Conservation (phyloP, 768 basidiomycete genomes). For the Podaxis sp. region DNA sequence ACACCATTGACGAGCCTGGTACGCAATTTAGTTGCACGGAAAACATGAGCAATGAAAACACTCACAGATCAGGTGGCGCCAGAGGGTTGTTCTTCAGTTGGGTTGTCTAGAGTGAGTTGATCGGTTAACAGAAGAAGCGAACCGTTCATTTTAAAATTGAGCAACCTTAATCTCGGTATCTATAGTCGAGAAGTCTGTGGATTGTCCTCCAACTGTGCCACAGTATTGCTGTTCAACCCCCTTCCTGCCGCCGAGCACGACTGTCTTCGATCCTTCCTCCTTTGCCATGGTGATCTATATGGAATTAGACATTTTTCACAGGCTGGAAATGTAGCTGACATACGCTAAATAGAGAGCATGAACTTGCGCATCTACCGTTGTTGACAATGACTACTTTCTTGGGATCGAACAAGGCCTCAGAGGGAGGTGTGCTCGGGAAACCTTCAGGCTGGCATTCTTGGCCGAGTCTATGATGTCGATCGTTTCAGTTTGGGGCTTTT, state of each 20-base stretch:
- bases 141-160: background rate
- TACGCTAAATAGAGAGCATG: constrained; percentile 47
- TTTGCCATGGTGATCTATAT: constrained; percentile 58
- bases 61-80: constrained; percentile 65
- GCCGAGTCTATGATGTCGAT: constrained; percentile 35
- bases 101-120: constrained; percentile 34
- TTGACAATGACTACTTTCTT: constrained; percentile 53
- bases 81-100: constrained; percentile 52
- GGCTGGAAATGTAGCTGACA: constrained; percentile 21
- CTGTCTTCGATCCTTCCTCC: constrained; percentile 52
- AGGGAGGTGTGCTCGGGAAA: constrained; percentile 34
- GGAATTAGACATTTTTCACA: background rate
- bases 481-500: background rate
- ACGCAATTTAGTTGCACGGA: background rate
- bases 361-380: constrained; percentile 57
- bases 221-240: constrained; percentile 54
- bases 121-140: background rate
- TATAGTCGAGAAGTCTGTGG: constrained; percentile 55
- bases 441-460: constrained; percentile 36
- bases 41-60: constrained; percentile 4
- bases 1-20: constrained; percentile 51
- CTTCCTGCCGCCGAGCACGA: constrained; percentile 53
- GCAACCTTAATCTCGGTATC: constrained; percentile 59
- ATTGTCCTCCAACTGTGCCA: constrained; percentile 63
- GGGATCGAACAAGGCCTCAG: constrained; percentile 46